Evolutionary conservation across 1,139 yeast genomes (phyloP).

Genomic region (Hyphopichia burtonii): DNA sequence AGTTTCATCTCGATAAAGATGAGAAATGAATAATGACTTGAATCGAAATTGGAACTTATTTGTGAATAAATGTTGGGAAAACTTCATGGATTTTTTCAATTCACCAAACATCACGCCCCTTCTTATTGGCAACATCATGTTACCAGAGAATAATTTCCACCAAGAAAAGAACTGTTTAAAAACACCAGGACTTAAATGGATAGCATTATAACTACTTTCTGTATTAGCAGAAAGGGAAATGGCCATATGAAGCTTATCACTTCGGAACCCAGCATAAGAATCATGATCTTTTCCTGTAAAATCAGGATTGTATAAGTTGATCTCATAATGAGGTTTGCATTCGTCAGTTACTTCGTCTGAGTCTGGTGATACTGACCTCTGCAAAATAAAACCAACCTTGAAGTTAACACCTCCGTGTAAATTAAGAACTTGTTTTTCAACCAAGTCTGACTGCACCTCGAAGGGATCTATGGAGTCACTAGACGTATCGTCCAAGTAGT

Average conservation of each 20-base stretch:
- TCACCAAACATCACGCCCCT: slow-evolving; percentile 43
- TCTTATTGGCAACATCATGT: slow-evolving; percentile 42
- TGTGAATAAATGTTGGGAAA: slow-evolving; percentile 42
- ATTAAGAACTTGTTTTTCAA: slow-evolving; percentile 55
- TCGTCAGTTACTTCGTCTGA: slow-evolving; percentile 46
- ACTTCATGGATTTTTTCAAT: slow-evolving; percentile 31
- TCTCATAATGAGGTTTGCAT: slow-evolving; percentile 69
- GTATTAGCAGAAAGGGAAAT: slow-evolving; percentile 55
- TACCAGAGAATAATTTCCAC: slow-evolving; percentile 48
- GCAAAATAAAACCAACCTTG: slow-evolving; percentile 58
- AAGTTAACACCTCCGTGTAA: slow-evolving; percentile 62
- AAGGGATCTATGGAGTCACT: slow-evolving; percentile 5
- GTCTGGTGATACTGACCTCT: slow-evolving; percentile 34
- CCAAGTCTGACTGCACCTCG: slow-evolving; percentile 15
- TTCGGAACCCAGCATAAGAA: slow-evolving; percentile 40
- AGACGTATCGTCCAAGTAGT: slow-evolving; percentile 37
- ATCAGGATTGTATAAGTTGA: slow-evolving; percentile 63
- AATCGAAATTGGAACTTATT: slow-evolving; percentile 43
- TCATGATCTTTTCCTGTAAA: slow-evolving; percentile 44
- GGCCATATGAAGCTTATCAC: slow-evolving; percentile 44
- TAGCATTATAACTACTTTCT: slow-evolving; percentile 39
- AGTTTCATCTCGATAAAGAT: slow-evolving; percentile 34
- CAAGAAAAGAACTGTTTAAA: slow-evolving; percentile 42
- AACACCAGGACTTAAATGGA: slow-evolving; percentile 41
- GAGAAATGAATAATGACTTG: slow-evolving; percentile 40